A percentile compares a stretch with the other conserved stretches of the same genome.
phyloP scores from a whole-genome alignment of 345 rosid genomes.

The Moringa oleifera region DNA sequence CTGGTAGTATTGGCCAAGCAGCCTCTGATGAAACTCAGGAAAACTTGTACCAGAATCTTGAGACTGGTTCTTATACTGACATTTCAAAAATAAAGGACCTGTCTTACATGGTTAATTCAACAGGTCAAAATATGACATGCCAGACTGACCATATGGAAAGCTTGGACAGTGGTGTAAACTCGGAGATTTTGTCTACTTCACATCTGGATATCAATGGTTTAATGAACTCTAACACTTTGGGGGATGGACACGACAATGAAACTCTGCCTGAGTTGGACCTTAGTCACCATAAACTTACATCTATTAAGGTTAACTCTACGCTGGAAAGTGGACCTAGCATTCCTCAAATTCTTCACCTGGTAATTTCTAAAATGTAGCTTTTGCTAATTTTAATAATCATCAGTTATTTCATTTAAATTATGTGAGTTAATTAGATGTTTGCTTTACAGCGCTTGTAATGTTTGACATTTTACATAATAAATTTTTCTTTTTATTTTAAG shows the following conservation, averaged over 20 bases:
- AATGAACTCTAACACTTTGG: constrained; percentile 34
- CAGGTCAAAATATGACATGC: constrained; percentile 37
- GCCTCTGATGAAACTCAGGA: constrained; percentile 66
- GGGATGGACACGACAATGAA: constrained; percentile 35
- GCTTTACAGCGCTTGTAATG: neutral
- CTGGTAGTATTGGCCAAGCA: constrained; percentile 42
- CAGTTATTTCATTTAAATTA: neutral
- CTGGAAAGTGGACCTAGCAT: constrained; percentile 80
- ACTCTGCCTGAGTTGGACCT: constrained; percentile 39
- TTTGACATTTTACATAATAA: neutral
- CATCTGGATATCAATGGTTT: constrained; percentile 50
- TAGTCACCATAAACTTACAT: constrained; percentile 39
- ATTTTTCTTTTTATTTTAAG: constrained; percentile 28
- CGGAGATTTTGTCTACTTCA: constrained; percentile 50
- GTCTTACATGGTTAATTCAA: constrained; percentile 32
- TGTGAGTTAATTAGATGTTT: neutral
- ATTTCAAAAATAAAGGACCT: constrained; percentile 51
- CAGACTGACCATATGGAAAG: constrained; percentile 39
- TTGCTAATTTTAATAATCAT: too few species aligned
- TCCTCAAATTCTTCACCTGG: constrained; percentile 96
- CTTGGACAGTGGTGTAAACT: constrained; percentile 34
- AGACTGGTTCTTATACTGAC: constrained; percentile 43
- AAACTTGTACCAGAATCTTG: constrained; percentile 56
- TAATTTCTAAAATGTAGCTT: constrained; percentile 26
- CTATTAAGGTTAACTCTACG: constrained; percentile 45